Conservation (phyloP, 2,329 filamentous ascomycete genomes). For the Beauveria scarabaeidicola region DNA sequence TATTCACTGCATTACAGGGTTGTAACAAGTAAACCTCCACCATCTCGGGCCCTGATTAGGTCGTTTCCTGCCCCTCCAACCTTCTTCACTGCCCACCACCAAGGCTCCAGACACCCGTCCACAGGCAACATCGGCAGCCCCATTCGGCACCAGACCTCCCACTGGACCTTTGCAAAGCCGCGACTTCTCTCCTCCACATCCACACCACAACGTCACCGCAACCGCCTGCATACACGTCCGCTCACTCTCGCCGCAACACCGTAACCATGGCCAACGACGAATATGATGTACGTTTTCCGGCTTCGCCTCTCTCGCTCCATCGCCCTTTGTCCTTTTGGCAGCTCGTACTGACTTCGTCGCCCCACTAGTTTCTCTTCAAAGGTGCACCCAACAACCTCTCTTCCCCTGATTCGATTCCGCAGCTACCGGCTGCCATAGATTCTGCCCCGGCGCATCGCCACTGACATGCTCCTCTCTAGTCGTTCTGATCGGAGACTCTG, state of each 20-base stretch:
- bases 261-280: conserved; percentile 96
- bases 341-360: conserved; percentile 24
- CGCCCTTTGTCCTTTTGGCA: neutral
- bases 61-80: conserved; percentile 5
- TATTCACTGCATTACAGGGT: neutral
- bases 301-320: conserved; percentile 16
- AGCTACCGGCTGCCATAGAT: neutral
- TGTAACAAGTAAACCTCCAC: neutral
- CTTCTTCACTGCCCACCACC: neutral
- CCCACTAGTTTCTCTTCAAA: conserved; percentile 91
- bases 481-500: conserved; percentile 97
- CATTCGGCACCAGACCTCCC: conserved; percentile 5
- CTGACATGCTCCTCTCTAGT: conserved; percentile 47
- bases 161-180: conserved; percentile 4
- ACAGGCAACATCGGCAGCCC: neutral
- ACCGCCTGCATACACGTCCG: conserved; percentile 5
- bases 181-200: conserved; percentile 12
- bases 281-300: conserved; percentile 75
- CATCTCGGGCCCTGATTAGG: neutral
- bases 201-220: conserved; percentile 9
- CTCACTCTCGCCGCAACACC: conserved; percentile 12
- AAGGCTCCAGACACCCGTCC: neutral
- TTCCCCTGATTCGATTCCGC: conserved; percentile 5
- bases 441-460: conserved; percentile 16
- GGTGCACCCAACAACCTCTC: conserved; percentile 42